Base-by-base conservation (phyloP, 495 filamentous ascomycete genomes). In the Penicillium lagena region DNA sequence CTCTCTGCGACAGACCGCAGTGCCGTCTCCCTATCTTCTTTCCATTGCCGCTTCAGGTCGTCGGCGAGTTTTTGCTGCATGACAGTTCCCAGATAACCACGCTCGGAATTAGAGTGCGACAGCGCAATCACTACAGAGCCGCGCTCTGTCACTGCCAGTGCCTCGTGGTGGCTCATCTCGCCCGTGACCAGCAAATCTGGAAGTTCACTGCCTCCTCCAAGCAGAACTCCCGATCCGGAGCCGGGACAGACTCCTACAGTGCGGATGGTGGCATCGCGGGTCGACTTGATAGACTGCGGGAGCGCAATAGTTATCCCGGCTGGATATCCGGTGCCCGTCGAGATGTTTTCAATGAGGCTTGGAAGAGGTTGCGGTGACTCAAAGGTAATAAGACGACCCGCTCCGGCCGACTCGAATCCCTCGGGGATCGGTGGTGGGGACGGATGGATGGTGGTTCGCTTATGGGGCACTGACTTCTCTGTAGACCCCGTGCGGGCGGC, bases 81-180 rank as follows among this genome's bases (percentile, higher is more conserved):
- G 39, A 86, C 78, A 29, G 80, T 69, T 52, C 76, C 71, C 50
- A 97, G 64, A 55, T 88, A 96, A 2, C 80, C 83, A 11, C 91
- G 63, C 69, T 96, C 93, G 0, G 84, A 90, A 66, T 97, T 96
- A 47, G 85, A 88, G 62, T 98, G 93, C 49, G 94, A 90, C 28
- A 93, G 75, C 7, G 83, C 82, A 44, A 98, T 76, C 1, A 96
- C 88, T 43, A 76, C 81, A 45, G 84, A 82, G n/a, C 93, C 93
- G n/a, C 77, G 74, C 72, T 96, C 91, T 28, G 84, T 88, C 15
- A 87, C 84, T 29, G 86, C 79, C 34, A 98, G 75, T 9, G 91
- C 86, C 46, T 93, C 84, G 58, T 98, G 93, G 61, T 98, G 93
- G 41, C 79, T 83, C 77, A 97, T 78, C 61, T 98, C 93, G 7